Evolutionary conservation across 495 filamentous ascomycete genomes (phyloP).

Genomic region (Hypoxylon fuscum): DNA sequence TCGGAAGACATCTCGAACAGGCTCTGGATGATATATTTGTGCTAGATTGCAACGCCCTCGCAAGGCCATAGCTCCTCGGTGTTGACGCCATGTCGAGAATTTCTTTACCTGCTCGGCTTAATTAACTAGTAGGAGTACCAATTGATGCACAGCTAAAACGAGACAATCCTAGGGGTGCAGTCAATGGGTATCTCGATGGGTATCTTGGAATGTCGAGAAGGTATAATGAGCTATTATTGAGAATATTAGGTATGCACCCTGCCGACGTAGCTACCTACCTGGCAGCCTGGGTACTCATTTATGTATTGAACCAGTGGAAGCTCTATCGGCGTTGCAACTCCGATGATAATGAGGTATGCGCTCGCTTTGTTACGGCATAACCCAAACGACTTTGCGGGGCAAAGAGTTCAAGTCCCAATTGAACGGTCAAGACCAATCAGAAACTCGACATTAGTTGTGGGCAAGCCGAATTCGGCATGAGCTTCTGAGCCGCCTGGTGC

Average conservation of each 20-base stretch:
- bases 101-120: not conserved
- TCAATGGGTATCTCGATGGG: conserved; percentile 16
- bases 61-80: conserved; percentile 34
- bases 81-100: conserved; percentile 26
- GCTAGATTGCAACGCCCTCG: conserved; percentile 32
- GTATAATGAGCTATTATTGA: not conserved
- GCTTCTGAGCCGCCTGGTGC: conserved; percentile 15
- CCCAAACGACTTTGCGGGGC: conserved; percentile 22
- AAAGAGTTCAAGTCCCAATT: conserved; percentile 19
- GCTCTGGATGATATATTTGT: conserved; percentile 24
- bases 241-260: not conserved
- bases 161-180: not conserved
- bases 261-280: conserved; percentile 13
- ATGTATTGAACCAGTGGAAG: conserved; percentile 9
- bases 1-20: conserved; percentile 32
- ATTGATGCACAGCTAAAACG: not conserved
- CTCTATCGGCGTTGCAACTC: conserved; percentile 34
- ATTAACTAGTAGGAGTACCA: not conserved
- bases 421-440: conserved; percentile 30
- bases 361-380: conserved; percentile 42
- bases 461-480: conserved; percentile 40
- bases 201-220: conserved; percentile 3
- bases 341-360: conserved; percentile 35
- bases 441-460: conserved; percentile 20
- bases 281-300: no score